Percentiles rank a stretch among this genome's conserved stretches.
Evolutionary conservation across 768 basidiomycete species (phyloP).

Genomic region (Hydnomerulius pinastri): DNA sequence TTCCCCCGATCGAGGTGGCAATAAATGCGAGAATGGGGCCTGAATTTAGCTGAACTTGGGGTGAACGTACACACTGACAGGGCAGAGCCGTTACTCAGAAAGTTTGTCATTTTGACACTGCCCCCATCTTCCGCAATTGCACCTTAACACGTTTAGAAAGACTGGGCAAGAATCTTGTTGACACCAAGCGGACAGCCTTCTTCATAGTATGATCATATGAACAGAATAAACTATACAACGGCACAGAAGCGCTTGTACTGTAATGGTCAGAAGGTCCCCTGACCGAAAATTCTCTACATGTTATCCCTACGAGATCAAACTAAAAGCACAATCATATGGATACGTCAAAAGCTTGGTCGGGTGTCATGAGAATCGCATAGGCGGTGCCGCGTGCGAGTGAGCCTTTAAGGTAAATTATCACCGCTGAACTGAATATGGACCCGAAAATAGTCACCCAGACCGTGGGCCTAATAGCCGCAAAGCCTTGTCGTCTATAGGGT

Average conservation of each 20-base stretch:
- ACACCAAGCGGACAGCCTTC: neutral
- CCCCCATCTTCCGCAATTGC: conserved; percentile 20
- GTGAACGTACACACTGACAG: conserved; percentile 13
- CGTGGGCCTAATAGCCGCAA: conserved; percentile 49
- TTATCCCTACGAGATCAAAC: neutral
- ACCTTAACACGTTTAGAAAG: conserved; percentile 11
- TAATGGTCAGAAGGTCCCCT: neutral
- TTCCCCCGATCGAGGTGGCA: conserved; percentile 1
- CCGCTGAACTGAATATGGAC: conserved; percentile 14
- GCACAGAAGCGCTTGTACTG: neutral
- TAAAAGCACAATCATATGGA: neutral
- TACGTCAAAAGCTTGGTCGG: neutral
- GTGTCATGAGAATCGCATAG: too few species aligned
- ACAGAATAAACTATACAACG: neutral
- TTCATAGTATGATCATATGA: too few species aligned
- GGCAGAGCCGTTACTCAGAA: conserved; percentile 7
- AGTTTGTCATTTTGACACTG: conserved; percentile 19
- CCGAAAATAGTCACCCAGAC: conserved; percentile 36
- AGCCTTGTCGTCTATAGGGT: conserved; percentile 62
- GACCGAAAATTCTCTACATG: neutral
- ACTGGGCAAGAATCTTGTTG: neutral
- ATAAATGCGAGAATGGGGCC: conserved; percentile 13
- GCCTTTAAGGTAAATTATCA: too few species aligned
- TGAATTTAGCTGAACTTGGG: conserved; percentile 28
- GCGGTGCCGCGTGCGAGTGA: too few species aligned